Conservation (phyloP, 306 rosid genomes). For the Dryas drummondii region DNA sequence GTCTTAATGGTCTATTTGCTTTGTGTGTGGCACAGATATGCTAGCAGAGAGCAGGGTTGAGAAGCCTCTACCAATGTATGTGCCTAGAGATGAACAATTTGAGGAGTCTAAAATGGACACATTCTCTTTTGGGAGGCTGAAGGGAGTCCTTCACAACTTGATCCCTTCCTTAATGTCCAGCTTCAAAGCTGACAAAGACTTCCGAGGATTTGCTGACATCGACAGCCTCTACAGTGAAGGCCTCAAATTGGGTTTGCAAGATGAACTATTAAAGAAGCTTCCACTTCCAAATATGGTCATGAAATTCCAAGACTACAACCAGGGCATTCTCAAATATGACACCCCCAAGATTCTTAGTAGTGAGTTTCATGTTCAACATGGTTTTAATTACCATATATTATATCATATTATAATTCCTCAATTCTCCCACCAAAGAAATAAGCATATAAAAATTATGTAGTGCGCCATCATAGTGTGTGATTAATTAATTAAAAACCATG, state of each 20-base stretch:
- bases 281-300: conserved; percentile 56
- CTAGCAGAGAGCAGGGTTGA: conserved; percentile 76
- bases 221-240: conserved; percentile 88
- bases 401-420: background rate
- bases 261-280: conserved; percentile 62
- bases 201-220: conserved; percentile 73
- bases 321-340: conserved; percentile 72
- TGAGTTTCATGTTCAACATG: conserved; percentile 34
- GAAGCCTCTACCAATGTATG: conserved; percentile 85
- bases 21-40: conserved; percentile 42
- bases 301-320: conserved; percentile 59
- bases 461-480: background rate
- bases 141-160: conserved; percentile 72
- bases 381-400: background rate
- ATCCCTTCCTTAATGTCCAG: conserved; percentile 72
- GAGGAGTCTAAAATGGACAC: conserved; percentile 77
- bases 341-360: conserved; percentile 78
- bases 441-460: background rate
- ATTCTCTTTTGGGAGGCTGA: conserved; percentile 69
- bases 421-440: background rate
- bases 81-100: conserved; percentile 93
- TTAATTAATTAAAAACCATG: background rate
- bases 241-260: conserved; percentile 61
- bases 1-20: background rate
- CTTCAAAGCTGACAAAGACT: conserved; percentile 62